Evolutionary conservation across 768 basidiomycete species (phyloP).

Genomic region (Collybia sp.): DNA sequence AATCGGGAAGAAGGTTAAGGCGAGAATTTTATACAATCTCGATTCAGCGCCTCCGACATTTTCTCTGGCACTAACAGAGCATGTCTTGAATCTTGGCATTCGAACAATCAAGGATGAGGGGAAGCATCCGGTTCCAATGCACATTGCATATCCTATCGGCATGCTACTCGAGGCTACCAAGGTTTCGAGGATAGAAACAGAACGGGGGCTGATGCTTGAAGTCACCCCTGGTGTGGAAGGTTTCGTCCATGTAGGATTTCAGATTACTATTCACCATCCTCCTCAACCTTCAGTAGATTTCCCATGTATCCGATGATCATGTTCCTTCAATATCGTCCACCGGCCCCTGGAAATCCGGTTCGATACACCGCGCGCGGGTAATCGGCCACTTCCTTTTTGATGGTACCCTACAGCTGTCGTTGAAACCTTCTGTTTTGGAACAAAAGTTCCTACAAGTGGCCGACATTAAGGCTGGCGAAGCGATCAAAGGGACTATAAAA

Average conservation of each 20-base stretch:
- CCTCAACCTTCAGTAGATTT: conserved; percentile 56
- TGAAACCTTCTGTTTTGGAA: conserved; percentile 77
- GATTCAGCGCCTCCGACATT: conserved; percentile 76
- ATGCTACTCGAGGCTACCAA: conserved; percentile 66
- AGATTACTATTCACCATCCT: conserved; percentile 1
- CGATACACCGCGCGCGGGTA: conserved; percentile 81
- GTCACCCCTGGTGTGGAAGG: conserved; percentile 63
- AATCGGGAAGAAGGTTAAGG: conserved; percentile 74
- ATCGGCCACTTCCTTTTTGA: conserved; percentile 84
- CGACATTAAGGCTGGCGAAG: conserved; percentile 82
- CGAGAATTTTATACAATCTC: conserved; percentile 80
- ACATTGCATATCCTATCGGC: conserved; percentile 70
- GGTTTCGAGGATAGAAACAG: conserved; percentile 69
- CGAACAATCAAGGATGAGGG: conserved; percentile 25
- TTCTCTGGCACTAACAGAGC: conserved; percentile 70
- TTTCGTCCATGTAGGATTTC: conserved; percentile 70
- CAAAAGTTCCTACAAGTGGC: conserved; percentile 81
- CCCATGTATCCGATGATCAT: conserved; percentile 89
- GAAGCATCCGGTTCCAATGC: conserved; percentile 25
- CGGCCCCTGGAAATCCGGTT: conserved; percentile 77
- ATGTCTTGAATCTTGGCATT: conserved; percentile 54
- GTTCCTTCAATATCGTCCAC: conserved; percentile 73
- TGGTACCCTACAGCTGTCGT: conserved; percentile 81
- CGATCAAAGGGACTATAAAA: conserved; percentile 86
- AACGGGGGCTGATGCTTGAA: conserved; percentile 76